Evolutionary conservation across 352 stramenopile species (phyloP), one percentile per base, ranked within the genome.

Genomic region (Phytophthora hybrid): DNA sequence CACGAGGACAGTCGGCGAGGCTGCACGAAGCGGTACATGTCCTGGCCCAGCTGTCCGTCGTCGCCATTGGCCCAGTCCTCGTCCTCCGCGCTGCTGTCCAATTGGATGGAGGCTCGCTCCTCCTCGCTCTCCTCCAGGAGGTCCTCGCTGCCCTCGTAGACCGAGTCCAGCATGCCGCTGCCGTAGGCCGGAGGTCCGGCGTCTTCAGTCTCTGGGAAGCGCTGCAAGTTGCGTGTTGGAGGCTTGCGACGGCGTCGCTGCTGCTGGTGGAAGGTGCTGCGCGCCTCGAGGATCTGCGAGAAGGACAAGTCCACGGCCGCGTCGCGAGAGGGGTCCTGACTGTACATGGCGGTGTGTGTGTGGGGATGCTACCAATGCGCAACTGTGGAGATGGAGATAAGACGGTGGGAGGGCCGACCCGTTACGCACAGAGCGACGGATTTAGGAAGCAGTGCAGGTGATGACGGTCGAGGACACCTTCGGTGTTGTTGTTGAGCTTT

Each of bases 11-110:
- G 73, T 9, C 89, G 72, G 2, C 89, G 65, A 2, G 89, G 89
- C 81, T 96, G 89, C 51, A 96, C 89, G 51, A 96, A 96, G 21
- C 89, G 74, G 74, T 94, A 96, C 62, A 96, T 85, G 69, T 96
- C 89, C 63, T 89, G 74, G 26, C 80, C 82, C 14, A 84, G 49
- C 32, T 86, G 76, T 29, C 74, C 82, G 32, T 84, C 78, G 52
- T 84, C 77, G 18, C 80, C 83, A 13, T 74, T 86, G 7, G 81
- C 59, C 87, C 87, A 94, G 2, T 93, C 85, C 5, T 92, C 82
- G 60, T 92, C 85, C n/a, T 91, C 82, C 23, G 64, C 75, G 58
- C 76, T 84, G 59, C 75, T 80, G 60, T 66, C 44, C 37, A 73
- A 51, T 37, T 59, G 59, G 34, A 71, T 64, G 3, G 37, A 26